These are phyloP conservation scores for Macrocybe gigantea DNA, from an alignment of 768 basidiomycete species.

Conservation along the genomic window DNA sequence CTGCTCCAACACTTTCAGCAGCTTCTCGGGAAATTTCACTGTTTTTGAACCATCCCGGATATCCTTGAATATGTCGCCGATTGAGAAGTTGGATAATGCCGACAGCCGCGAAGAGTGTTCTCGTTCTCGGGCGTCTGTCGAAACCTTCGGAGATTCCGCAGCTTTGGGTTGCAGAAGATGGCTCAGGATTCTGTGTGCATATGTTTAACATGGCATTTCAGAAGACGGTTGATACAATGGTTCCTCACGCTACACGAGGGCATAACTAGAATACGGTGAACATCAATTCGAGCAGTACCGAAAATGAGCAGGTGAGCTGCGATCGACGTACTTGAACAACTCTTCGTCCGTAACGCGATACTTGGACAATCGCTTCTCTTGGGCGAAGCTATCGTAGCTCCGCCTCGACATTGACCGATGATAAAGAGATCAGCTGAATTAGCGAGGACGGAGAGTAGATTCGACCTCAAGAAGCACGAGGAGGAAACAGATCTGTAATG, in stretches of 20 bases:
- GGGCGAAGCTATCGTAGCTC: slow-evolving; percentile 1
- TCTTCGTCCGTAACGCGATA: slow-evolving; percentile 72
- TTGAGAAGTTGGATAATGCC: slow-evolving; percentile 59
- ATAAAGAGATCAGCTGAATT: no score
- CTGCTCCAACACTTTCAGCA: slow-evolving; percentile 85
- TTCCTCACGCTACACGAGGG: slow-evolving; percentile 76
- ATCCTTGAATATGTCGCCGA: slow-evolving; percentile 80
- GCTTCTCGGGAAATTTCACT: slow-evolving; percentile 91
- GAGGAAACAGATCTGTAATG: no score
- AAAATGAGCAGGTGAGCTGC: slow-evolving; percentile 5
- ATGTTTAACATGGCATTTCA: neutral
- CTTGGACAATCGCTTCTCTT: neutral
- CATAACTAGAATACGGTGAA: slow-evolving; percentile 47
- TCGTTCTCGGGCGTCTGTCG: slow-evolving; percentile 41
- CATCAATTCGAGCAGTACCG: slow-evolving; percentile 7
- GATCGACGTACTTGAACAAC: slow-evolving; percentile 62
- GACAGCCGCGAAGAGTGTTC: slow-evolving; percentile 68
- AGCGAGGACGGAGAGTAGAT: neutral
- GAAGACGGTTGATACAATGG: neutral
- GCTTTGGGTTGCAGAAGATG: slow-evolving; percentile 64
- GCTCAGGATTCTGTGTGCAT: slow-evolving; percentile 52
- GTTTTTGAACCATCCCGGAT: slow-evolving; percentile 74
- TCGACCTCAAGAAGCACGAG: no score
- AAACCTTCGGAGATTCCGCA: slow-evolving; percentile 23
- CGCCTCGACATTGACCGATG: neutral